Base-by-base conservation (phyloP, 2,329 filamentous ascomycete species). In the Domatiomyces globalis region DNA sequence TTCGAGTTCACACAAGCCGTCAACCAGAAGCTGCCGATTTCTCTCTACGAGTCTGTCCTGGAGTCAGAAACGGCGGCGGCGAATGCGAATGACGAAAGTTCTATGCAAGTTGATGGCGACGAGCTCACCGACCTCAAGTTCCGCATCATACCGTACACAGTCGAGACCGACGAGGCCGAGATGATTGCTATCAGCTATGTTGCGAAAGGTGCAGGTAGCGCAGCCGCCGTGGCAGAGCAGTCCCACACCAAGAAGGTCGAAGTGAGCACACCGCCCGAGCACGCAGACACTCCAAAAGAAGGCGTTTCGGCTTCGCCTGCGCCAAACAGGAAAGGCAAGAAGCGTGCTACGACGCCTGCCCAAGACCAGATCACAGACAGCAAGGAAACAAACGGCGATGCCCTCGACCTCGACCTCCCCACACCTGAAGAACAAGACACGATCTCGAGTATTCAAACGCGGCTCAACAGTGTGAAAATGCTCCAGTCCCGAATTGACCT, bases 141-240 rank as follows among this genome's bases (percentile, higher is more conserved):
- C 68, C 79, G 83, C 54, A 84, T 94, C 63, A 69, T 96, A 8
- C 80, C 84, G 1, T 96, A 92, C 66, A 84, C 84, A 0, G 82
- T 96, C 1, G 92, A 96, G 69, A 95, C 89, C 0, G 87, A 87
- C 8, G 89, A 96, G 66, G 89, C 89, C 1, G 92, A 98, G 68
- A 95, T 95, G 88, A 96, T 98, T 58, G 85, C 86, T 60, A 86
- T 98, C 62, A 88, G 95, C 67, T 94, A 89, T 58, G 84, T 98
- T 18, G 89, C 90, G 0, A 82, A 83, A 49, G 87, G 85, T 42
- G 85, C 85, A 46, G 86, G 85, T 46, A 90, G 86, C 62, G 89
- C 88, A 20, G 81, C 84, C 9, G 80, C 56, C 4, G 45, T 60
- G 10, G 51, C 47, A 20, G 51, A 56, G 18, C 36, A 49, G 22